phyloP scores from a whole-genome alignment of 257 asterid species.

The Verbascum thapsus region DNA sequence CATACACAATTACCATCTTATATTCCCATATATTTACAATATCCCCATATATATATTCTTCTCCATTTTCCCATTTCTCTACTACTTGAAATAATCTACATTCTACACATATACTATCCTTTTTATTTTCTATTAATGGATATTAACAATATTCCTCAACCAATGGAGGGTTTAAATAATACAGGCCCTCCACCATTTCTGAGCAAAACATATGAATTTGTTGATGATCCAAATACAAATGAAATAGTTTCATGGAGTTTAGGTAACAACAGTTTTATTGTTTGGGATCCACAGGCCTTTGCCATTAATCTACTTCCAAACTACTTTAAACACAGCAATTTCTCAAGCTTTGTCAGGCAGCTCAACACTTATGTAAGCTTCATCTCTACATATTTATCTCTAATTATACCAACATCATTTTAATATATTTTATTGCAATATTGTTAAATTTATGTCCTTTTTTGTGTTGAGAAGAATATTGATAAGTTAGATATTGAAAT shows the following conservation, averaged over 20 bases:
- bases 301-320: slow-evolving; percentile 68
- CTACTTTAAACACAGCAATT: slow-evolving; percentile 78
- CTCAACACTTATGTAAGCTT: slow-evolving; percentile 75
- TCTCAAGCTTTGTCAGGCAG: slow-evolving; percentile 84
- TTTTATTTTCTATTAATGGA: not conserved
- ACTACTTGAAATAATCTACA: not conserved
- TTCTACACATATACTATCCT: not conserved
- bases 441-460: too few relatives aligned
- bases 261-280: slow-evolving; percentile 78
- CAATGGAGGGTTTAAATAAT: slow-evolving; percentile 58
- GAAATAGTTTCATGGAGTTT: slow-evolving; percentile 63
- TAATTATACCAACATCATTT: not conserved
- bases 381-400: not conserved
- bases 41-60: slow-evolving; percentile 2
- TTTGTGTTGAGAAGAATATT: too few relatives aligned
- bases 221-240: slow-evolving; percentile 63
- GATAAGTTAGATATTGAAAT: too few relatives aligned
- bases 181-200: slow-evolving; percentile 69
- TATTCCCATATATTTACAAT: not conserved
- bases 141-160: slow-evolving; percentile 36
- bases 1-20: too few relatives aligned
- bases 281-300: slow-evolving; percentile 76
- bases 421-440: too few relatives aligned
- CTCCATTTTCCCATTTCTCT: not conserved
- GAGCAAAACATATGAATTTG: slow-evolving; percentile 72